Percentiles rank a stretch among this genome's conserved stretches.
Evolutionary conservation across 2,329 filamentous ascomycete species (phyloP).

Genomic region (Xylariaceae sp.): DNA sequence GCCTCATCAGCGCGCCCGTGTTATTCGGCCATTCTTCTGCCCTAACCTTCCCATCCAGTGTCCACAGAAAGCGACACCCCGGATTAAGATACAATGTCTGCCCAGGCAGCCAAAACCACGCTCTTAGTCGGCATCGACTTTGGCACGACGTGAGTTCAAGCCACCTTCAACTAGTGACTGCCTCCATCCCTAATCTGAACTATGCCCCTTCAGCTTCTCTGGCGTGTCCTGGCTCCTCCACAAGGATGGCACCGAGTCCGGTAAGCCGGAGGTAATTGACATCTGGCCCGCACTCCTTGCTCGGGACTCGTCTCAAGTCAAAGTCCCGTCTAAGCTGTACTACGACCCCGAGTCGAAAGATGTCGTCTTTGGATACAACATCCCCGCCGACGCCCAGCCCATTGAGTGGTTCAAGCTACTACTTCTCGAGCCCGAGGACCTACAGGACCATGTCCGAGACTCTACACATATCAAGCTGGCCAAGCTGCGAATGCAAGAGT

Average conservation of each 20-base stretch:
- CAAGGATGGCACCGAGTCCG: not conserved
- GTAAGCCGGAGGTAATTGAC: conserved; percentile 3
- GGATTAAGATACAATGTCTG: not conserved
- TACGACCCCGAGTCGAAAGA: not conserved
- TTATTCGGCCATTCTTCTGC: too few species aligned
- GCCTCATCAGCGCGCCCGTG: too few species aligned
- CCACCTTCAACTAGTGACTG: too few species aligned
- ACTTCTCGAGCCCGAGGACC: conserved; percentile 33
- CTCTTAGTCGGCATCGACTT: conserved; percentile 14
- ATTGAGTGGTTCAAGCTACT: conserved; percentile 44
- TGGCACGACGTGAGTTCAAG: conserved; percentile 13
- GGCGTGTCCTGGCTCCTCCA: conserved; percentile 11
- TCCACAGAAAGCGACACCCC: too few species aligned
- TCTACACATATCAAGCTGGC: conserved; percentile 22
- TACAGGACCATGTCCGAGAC: conserved; percentile 17
- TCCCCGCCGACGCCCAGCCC: conserved; percentile 20
- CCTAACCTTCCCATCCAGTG: too few species aligned
- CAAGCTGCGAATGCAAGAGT: fast-evolving
- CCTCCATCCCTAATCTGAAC: not conserved
- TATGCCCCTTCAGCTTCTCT: conserved; percentile 2
- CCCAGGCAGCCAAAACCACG: not conserved
- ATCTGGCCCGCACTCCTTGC: conserved; percentile 2
- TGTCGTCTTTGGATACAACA: conserved; percentile 33
- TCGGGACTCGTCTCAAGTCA: conserved; percentile 2
- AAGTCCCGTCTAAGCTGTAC: conserved; percentile 10